Evolutionary conservation across 2,329 filamentous ascomycete species (phyloP).

Genomic region (Blumeriella jaapii): DNA sequence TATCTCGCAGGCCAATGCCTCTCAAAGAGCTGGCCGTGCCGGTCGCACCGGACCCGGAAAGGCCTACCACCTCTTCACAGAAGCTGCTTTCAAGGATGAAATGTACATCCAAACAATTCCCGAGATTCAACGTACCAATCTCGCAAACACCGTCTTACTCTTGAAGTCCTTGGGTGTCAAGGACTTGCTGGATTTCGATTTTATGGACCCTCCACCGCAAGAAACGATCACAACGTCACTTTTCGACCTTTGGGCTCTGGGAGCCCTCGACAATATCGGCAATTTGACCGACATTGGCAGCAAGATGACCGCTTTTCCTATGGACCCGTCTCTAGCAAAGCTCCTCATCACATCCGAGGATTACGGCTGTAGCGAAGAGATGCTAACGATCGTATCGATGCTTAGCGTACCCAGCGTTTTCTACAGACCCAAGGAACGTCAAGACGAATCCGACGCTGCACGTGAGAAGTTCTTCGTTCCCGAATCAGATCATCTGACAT

Average conservation of each 20-base stretch:
- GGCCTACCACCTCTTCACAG: conserved; percentile 86
- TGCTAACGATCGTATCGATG: conserved; percentile 98
- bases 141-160: conserved; percentile 87
- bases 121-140: conserved; percentile 92
- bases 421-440: conserved; percentile 90
- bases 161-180: conserved; percentile 91
- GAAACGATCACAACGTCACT: conserved; percentile 96
- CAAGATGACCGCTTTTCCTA: conserved; percentile 95
- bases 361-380: conserved; percentile 91
- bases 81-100: conserved; percentile 90
- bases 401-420: conserved; percentile 93
- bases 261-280: conserved; percentile 85
- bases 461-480: conserved; percentile 98
- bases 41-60: conserved; percentile 93
- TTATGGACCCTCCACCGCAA: conserved; percentile 97
- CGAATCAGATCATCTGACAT: conserved; percentile 91
- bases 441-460: conserved; percentile 91
- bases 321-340: conserved; percentile 94
- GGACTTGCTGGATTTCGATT: conserved; percentile 91
- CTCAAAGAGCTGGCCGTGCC: conserved; percentile 84
- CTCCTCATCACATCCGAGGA: conserved; percentile 83
- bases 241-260: conserved; percentile 94
- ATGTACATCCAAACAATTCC: conserved; percentile 95
- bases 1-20: conserved; percentile 92
- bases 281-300: conserved; percentile 78